Evolutionary conservation across 345 rosid species (phyloP), one percentile per base, ranked within the genome.

Genomic region (Moricandia arvensis): DNA sequence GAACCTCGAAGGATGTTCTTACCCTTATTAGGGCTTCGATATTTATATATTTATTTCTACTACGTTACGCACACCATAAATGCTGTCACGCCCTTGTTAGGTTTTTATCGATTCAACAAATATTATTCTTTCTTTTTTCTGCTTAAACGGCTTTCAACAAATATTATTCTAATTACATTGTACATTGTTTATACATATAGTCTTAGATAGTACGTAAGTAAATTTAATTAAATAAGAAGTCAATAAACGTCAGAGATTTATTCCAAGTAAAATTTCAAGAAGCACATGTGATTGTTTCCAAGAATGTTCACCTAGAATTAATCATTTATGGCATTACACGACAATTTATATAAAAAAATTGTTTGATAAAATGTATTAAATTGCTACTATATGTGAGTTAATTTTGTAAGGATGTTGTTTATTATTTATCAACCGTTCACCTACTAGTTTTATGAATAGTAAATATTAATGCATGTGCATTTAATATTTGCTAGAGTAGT

Each of bases 251-350:
- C 71, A 65, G 67, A 58, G 17, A 57, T 45, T 45, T 26, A 26
- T 43, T 58, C 63, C 3, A 77, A 30, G 66, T 70, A 58, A 64
- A 64, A 8, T 13, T 65, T 8, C 45, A 45, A 41, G 62, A 71
- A 65, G 24, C 76, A 77, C 76, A 71, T 77, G 80, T 58, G 55
- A 66, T 26, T 45, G 80, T 77, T 77, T 77, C 72, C 76, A 71
- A 77, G 57, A 77, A 77, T 77, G 76, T 77, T 71, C 80, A 71
- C 62, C 8, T 58, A 58, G 7, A 58, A 77, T 24, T 58, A 59
- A 33, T 71, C 72, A 71, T 65, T 58, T 34, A 65, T 71, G 24
- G 45, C 76, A 65, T 71, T 64, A 45, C 37, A 71, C 67, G 67
- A 76, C 69, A 75, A 35, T 60, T 60, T 58, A 47, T 37, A 10